Conservation (phyloP, 139 green algal genomes). For the Micractinium conductrix region DNA sequence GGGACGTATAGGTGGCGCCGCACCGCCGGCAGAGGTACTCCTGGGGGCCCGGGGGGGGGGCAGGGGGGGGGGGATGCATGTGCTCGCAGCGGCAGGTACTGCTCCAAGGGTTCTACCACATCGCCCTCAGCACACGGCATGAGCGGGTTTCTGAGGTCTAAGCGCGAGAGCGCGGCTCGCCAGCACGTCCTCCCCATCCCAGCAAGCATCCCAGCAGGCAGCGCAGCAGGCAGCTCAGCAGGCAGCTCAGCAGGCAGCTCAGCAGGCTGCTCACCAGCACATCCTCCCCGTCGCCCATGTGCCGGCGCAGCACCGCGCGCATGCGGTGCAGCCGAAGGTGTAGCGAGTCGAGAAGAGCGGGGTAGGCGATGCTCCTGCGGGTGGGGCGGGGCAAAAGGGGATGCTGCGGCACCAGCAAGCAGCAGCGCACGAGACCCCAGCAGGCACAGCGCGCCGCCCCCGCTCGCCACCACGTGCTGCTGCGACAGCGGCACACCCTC, state of each 20-base stretch:
- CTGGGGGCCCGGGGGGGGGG: no score
- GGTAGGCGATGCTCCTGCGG: slow-evolving; percentile 44
- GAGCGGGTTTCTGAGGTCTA: no score
- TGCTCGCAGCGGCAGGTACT: no score
- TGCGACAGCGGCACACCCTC: no score
- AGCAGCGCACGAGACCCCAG: no score
- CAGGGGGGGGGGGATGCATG: no score
- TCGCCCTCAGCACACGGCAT: no score
- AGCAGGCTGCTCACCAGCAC: slow-evolving; percentile 22
- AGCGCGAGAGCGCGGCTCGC: no score
- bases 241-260: background rate
- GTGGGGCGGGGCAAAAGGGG: background rate
- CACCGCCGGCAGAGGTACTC: slow-evolving; percentile 44
- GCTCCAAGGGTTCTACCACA: no score
- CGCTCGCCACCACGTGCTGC: no score
- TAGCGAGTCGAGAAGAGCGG: slow-evolving; percentile 38
- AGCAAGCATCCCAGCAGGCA: background rate
- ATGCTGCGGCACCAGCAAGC: background rate
- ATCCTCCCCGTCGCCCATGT: slow-evolving; percentile 28
- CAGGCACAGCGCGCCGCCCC: no score
- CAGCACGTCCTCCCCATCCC: no score
- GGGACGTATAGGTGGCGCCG: slow-evolving; percentile 31
- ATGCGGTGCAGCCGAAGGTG: slow-evolving; percentile 40
- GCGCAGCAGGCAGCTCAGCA: background rate
- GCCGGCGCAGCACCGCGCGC: slow-evolving; percentile 27